Conservation (phyloP, 1,284 basidiomycete species). For the Pyrrhoderma lamaoense region DNA sequence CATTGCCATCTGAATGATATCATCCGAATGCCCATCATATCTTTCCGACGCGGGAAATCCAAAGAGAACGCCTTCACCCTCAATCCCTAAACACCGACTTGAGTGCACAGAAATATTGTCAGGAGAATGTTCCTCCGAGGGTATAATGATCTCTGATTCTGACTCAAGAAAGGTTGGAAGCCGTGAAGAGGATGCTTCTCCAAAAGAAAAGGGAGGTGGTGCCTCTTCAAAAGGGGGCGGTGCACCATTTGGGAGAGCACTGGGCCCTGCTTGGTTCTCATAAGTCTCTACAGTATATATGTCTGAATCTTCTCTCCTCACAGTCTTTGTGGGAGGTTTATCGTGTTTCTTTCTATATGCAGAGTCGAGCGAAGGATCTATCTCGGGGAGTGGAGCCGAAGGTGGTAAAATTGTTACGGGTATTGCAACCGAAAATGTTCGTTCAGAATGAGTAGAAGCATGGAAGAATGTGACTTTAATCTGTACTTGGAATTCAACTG, state of each 20-base stretch:
- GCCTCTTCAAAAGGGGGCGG: conserved; percentile 76
- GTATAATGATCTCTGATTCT: conserved; percentile 59
- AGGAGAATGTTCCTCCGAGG: conserved; percentile 36
- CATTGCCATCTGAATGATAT: conserved; percentile 45
- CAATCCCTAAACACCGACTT: conserved; percentile 32
- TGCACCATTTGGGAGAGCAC: conserved; percentile 48
- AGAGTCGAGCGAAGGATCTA: conserved; percentile 57
- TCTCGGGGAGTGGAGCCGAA: conserved; percentile 65
- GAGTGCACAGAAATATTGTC: conserved; percentile 29
- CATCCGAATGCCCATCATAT: conserved; percentile 70
- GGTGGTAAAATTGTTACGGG: conserved; percentile 65
- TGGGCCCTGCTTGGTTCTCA: conserved; percentile 64
- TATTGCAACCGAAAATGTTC: conserved; percentile 50
- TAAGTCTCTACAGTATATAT: conserved; percentile 53
- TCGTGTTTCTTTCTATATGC: conserved; percentile 83
- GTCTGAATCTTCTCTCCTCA: conserved; percentile 59
- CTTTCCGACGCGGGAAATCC: conserved; percentile 62
- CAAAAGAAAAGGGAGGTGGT: conserved; percentile 67
- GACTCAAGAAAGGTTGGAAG: conserved; percentile 75
- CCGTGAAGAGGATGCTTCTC: conserved; percentile 50
- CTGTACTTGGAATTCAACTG: conserved; percentile 58
- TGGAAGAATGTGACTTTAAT: conserved; percentile 66
- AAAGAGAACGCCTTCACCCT: conserved; percentile 65
- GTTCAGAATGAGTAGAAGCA: conserved; percentile 55
- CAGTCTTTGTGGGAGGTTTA: conserved; percentile 60